Evolutionary conservation across 257 asterid genomes (phyloP), one percentile per base, ranked within the genome.

Genomic region (Ehretia macrophylla): DNA sequence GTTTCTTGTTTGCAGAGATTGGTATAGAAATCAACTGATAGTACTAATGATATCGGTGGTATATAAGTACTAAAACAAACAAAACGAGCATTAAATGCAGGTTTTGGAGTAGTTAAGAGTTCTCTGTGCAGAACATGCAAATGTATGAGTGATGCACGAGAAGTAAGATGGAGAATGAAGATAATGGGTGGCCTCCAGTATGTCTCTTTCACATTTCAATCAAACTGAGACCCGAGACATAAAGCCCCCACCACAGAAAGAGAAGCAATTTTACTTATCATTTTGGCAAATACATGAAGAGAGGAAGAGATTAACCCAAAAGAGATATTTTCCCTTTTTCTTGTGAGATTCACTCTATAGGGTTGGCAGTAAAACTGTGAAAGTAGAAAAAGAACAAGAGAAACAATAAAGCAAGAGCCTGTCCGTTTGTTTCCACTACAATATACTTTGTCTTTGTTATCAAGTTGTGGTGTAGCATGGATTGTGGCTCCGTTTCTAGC

Each of bases 371-470:
- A 22, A 1, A 55, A 21, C 8, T 14, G 8, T 17, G 11, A 38
- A 32, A 45, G 23, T 12, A 50, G 32, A 17, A 52, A 72, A 64
- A 64, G 59, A 72, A 70, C 68, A 51, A 63, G 82, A 67, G 75
- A 82, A 69, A 22, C 86, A 72, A 77, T 19, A 82, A 85, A 81
- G 84, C 81, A 83, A 81, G 88, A 76, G 85, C 82, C 77, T 77
- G 83, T 80, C 85, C 51, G 23, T 68, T 83, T 83, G 83, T 46
- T 72, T 38, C 57, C 70, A 79, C 63, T 88, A 69, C 72, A 75
- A 66, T 71, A 67, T 81, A 60, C 68, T 77, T n/a, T 79, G 83
- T 87, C 84, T 67, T 68, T 68, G 52, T 67, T 67, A 66, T 22
- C 40, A 12, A 59, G 45, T 56, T 48, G 67, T 38, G 57, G 75